Percentiles rank a stretch among this genome's conserved stretches.
Evolutionary conservation across 2,329 filamentous ascomycete genomes (phyloP).

Genomic region (Pezicula rhizophila): DNA sequence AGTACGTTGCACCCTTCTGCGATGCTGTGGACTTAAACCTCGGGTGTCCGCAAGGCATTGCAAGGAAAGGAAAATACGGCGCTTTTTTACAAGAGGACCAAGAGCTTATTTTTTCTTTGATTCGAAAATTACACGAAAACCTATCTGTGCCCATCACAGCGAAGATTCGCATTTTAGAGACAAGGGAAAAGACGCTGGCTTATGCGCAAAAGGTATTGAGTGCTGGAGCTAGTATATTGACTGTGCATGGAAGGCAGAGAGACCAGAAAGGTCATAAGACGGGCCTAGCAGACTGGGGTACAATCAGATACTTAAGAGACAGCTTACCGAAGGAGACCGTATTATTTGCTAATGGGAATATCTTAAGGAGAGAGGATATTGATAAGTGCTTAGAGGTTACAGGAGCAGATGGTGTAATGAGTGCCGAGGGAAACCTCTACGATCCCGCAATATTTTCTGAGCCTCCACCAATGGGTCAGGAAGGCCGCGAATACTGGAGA

Average conservation of each 20-base stretch:
- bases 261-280: conserved; percentile 97
- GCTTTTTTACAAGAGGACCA: conserved; percentile 94
- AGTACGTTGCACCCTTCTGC: conserved; percentile 75
- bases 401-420: conserved; percentile 90
- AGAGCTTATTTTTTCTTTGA: conserved; percentile 72
- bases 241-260: conserved; percentile 80
- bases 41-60: conserved; percentile 94
- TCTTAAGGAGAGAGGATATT: conserved; percentile 75
- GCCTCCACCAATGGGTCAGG: conserved; percentile 55
- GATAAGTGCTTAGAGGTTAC: conserved; percentile 73
- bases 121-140: conserved; percentile 73
- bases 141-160: conserved; percentile 83
- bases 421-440: conserved; percentile 88
- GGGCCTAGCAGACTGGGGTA: conserved; percentile 85
- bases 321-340: conserved; percentile 82
- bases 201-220: conserved; percentile 84
- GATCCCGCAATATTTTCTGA: conserved; percentile 81
- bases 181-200: conserved; percentile 75
- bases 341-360: conserved; percentile 94
- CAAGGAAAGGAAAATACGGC: conserved; percentile 83
- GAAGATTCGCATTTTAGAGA: conserved; percentile 88
- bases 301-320: conserved; percentile 75
- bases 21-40: conserved; percentile 95
- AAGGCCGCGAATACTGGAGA: conserved; percentile 81
- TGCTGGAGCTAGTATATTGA: conserved; percentile 87